These are phyloP conservation scores for Phytophthora sp. DNA, from an alignment of 352 stramenopile species.

Conservation along the genomic window DNA sequence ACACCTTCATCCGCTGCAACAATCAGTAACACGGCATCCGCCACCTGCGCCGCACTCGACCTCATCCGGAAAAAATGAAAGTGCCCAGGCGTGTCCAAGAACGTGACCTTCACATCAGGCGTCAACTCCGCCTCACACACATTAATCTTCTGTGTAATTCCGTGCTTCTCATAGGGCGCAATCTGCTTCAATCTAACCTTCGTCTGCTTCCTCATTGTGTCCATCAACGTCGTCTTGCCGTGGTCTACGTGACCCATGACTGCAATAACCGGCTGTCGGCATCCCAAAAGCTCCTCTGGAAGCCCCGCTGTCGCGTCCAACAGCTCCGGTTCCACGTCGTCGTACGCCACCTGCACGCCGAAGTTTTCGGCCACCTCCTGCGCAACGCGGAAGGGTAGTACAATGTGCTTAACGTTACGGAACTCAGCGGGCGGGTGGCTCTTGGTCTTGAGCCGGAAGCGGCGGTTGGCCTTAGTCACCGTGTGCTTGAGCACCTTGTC, in stretches of 20 bases:
- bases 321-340: conserved; percentile 67
- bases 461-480: conserved; percentile 59
- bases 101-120: conserved; percentile 83
- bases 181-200: conserved; percentile 63
- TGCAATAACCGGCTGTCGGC: conserved; percentile 95
- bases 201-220: conserved; percentile 89
- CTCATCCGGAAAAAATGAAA: conserved; percentile 99
- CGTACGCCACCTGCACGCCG: conserved; percentile 49
- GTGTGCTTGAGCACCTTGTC: conserved; percentile 78
- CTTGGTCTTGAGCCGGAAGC: conserved; percentile 54
- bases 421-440: conserved; percentile 61
- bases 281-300: conserved; percentile 32
- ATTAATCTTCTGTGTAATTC: conserved; percentile 99
- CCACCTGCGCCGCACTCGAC: conserved; percentile 95
- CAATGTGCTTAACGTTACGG: conserved; percentile 78
- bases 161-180: conserved; percentile 94
- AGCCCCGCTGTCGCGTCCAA: conserved; percentile 13
- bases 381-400: conserved; percentile 70
- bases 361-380: conserved; percentile 61
- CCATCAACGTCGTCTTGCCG: conserved; percentile 99
- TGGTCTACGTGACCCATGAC: conserved; percentile 99
- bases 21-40: conserved; percentile 97
- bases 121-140: conserved; percentile 94
- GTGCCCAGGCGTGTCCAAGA: conserved; percentile 99
- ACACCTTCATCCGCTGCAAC: conserved; percentile 99